Percentiles rank a stretch among this genome's conserved stretches.
Evolutionary conservation across 2,329 filamentous ascomycete species (phyloP).

Genomic region (Verticillium klebahnii): DNA sequence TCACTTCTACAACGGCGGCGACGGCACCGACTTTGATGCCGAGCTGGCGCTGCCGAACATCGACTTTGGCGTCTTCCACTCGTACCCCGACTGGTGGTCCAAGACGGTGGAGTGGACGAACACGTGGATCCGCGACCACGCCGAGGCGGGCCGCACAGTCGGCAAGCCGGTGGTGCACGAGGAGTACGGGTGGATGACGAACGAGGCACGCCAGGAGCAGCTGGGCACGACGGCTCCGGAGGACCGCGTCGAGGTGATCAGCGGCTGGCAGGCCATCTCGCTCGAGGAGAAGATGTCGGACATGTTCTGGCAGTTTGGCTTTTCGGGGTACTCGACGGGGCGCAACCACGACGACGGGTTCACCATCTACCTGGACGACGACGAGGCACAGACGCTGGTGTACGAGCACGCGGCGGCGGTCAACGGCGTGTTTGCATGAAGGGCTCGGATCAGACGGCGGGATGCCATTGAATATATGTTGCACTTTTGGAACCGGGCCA

Average conservation of each 20-base stretch:
- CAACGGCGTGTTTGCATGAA: constrained; percentile 15
- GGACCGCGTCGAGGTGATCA: constrained; percentile 38
- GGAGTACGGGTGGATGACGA: constrained; percentile 51
- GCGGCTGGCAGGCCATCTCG: constrained; percentile 44
- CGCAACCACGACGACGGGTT: constrained; percentile 53
- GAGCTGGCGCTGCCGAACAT: constrained; percentile 42
- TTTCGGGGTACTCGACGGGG: constrained; percentile 36
- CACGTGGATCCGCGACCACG: constrained; percentile 52
- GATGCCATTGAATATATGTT: background rate
- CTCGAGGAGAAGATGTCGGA: constrained; percentile 43
- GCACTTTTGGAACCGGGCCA: background rate
- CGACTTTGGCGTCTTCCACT: constrained; percentile 52
- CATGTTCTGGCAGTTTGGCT: constrained; percentile 52
- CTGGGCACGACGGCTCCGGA: constrained; percentile 34
- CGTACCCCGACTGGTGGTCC: constrained; percentile 51
- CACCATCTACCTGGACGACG: constrained; percentile 49
- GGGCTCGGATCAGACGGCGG: background rate
- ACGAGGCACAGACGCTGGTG: constrained; percentile 37
- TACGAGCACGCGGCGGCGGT: constrained; percentile 38
- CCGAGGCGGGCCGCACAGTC: constrained; percentile 31
- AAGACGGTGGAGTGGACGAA: constrained; percentile 47
- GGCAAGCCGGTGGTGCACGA: constrained; percentile 51
- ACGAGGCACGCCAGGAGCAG: constrained; percentile 39
- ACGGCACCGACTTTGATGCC: constrained; percentile 49
- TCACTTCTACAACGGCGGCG: constrained; percentile 39